A percentile compares a stretch with the other conserved stretches of the same genome.
Conservation (phyloP, 2,329 filamentous ascomycete genomes). For the Nothopassalora personata region DNA sequence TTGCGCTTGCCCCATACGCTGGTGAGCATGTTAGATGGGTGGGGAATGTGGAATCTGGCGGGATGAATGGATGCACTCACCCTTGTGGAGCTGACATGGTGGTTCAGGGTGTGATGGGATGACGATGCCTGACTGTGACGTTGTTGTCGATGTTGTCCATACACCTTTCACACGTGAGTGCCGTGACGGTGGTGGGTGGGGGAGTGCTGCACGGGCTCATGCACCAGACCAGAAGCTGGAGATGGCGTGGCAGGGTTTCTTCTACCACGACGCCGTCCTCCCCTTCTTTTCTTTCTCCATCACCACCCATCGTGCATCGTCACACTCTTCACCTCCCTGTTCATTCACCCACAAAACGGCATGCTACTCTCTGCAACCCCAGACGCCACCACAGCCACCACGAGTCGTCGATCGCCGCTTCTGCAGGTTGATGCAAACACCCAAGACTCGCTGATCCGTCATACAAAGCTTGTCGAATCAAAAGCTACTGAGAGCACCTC, state of each 20-base stretch:
- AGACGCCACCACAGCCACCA: neutral
- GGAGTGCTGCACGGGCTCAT: too few species aligned
- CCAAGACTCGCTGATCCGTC: neutral
- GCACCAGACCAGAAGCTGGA: too few species aligned
- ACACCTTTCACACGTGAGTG: too few species aligned
- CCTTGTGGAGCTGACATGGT: neutral
- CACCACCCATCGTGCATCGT: neutral
- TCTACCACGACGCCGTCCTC: neutral
- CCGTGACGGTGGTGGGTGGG: too few species aligned
- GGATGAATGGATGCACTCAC: neutral
- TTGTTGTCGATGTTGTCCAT: too few species aligned
- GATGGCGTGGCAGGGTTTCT: too few species aligned
- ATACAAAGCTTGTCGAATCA: neutral
- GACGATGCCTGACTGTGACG: too few species aligned
- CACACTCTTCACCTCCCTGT: neutral
- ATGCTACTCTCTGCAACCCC: neutral
- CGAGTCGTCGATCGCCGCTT: neutral
- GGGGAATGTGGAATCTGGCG: neutral
- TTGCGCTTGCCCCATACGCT: slow-evolving; percentile 12
- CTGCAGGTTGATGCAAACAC: slow-evolving; percentile 1
- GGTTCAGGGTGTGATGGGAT: neutral
- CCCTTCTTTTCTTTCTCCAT: neutral
- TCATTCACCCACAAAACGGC: neutral
- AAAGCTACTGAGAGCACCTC: neutral
- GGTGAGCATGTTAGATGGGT: neutral